Base-by-base conservation (phyloP, 768 basidiomycete species). In the Russula vinacea region DNA sequence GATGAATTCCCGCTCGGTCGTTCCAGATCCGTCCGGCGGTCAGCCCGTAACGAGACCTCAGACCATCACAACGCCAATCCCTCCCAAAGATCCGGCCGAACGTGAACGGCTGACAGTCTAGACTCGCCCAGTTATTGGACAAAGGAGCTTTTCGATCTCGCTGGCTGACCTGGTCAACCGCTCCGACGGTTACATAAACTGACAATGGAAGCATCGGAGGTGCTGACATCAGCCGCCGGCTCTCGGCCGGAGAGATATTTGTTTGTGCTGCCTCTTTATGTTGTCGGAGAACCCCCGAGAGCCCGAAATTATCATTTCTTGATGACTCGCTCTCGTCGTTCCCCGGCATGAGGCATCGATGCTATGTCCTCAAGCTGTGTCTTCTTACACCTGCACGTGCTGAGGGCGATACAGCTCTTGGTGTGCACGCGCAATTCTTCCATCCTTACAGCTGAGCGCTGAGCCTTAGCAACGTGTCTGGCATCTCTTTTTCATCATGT, bases 11-110 rank as follows among this genome's bases (percentile, higher is more conserved):
- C 19, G 16, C 24, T 26, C 44, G 44, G 47, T 39, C 58, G 37
- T 51, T 22, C 37, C 60, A 55, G 61, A 56, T 62, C 54, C 37
- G 45, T 22, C 60, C 61, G 54, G 54, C 61, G 37, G 61, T 61
- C 60, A 61, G 52, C 10, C 60, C 42, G 29, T 24, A 24, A 33
- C 8, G 58, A 29, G 29, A 29, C 29, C 29, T 29, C 29, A 9
- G 22, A 11, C 50, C 13, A 35, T 55, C 44, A 7, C 33, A 22
- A 47, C n/a, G n/a, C 45, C 44, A n/a, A 47, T 47, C 11, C 11
- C 45, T 22, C 5, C 26, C 17, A 62, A 26, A 62, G 60, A 55
- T 62, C 60, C 53, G 60, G 60, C 53, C 60, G 44, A 45, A 1
- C 35, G 16, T 58, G 32, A 32, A 14, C 26, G 29, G 16, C 17